These are phyloP conservation scores for Phyllosticta paracitricarpa DNA, from an alignment of 2,329 filamentous ascomycete species.

Conservation along the genomic window DNA sequence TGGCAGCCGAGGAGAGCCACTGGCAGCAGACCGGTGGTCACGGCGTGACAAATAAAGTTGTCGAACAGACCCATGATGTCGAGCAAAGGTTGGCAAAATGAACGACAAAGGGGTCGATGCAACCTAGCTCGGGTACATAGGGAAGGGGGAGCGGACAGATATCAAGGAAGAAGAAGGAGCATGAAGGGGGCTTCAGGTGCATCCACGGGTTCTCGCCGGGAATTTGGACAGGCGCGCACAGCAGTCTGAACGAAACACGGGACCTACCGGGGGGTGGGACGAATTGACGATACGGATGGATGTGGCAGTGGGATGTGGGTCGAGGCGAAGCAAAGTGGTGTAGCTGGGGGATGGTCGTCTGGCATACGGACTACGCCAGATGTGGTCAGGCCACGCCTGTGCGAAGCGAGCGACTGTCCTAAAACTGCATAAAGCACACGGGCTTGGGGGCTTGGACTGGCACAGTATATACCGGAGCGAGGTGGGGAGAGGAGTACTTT, in stretches of 20 bases:
- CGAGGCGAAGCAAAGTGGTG: background rate
- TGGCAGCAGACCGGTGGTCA: background rate
- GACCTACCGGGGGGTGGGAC: background rate
- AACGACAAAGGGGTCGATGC: background rate
- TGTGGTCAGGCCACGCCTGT: background rate
- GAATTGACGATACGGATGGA: background rate
- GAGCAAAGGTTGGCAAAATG: background rate
- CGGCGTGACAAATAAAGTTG: background rate
- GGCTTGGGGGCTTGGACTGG: no score
- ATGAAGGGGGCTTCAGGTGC: background rate
- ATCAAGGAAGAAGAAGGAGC: background rate
- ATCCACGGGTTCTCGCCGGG: background rate
- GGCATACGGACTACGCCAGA: background rate
- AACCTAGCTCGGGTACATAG: background rate
- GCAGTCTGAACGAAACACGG: background rate
- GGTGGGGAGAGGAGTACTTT: background rate
- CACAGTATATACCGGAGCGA: background rate
- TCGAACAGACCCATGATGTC: background rate
- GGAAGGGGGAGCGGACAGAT: background rate
- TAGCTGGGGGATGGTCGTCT: background rate
- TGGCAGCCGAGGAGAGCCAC: background rate
- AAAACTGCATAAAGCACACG: background rate
- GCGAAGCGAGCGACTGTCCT: background rate
- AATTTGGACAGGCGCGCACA: background rate
- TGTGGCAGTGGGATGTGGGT: background rate